Conservation (phyloP, 129 eudicot genomes). For the Flaveria ramosissima region DNA sequence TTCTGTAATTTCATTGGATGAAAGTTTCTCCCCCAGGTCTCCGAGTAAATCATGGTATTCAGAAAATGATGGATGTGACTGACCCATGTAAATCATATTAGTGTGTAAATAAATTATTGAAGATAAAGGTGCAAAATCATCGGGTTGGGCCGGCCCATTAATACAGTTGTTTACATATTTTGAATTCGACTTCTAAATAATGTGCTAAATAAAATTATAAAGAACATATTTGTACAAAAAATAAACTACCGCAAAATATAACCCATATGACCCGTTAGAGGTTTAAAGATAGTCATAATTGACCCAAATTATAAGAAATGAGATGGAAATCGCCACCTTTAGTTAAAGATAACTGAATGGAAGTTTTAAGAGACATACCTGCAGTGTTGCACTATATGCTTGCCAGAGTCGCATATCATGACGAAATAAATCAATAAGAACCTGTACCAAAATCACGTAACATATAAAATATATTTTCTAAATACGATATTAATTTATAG, state of each 20-base stretch:
- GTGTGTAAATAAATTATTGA: background rate
- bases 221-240: background rate
- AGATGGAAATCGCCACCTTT: background rate
- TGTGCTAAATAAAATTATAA: background rate
- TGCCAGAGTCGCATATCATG: slow-evolving; percentile 89
- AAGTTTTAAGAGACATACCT: slow-evolving; percentile 52
- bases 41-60: slow-evolving; percentile 88
- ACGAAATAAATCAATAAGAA: slow-evolving; percentile 84
- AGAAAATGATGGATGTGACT: slow-evolving; percentile 78
- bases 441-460: slow-evolving; percentile 42
- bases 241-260: background rate
- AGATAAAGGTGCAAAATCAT: background rate
- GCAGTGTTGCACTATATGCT: slow-evolving; percentile 72
- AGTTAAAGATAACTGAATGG: background rate
- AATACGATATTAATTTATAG: background rate
- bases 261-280: slow-evolving; percentile 21
- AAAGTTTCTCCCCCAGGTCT: slow-evolving; percentile 70
- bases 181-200: background rate
- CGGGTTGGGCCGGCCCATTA: background rate
- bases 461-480: slow-evolving; percentile 8
- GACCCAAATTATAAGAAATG: slow-evolving; percentile 2
- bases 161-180: background rate
- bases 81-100: slow-evolving; percentile 32
- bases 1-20: slow-evolving; percentile 53
- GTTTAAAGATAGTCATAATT: background rate